These are phyloP conservation scores for Penicillium fuscoglaucum DNA, from an alignment of 2,329 filamentous ascomycete species.

Conservation along the genomic window DNA sequence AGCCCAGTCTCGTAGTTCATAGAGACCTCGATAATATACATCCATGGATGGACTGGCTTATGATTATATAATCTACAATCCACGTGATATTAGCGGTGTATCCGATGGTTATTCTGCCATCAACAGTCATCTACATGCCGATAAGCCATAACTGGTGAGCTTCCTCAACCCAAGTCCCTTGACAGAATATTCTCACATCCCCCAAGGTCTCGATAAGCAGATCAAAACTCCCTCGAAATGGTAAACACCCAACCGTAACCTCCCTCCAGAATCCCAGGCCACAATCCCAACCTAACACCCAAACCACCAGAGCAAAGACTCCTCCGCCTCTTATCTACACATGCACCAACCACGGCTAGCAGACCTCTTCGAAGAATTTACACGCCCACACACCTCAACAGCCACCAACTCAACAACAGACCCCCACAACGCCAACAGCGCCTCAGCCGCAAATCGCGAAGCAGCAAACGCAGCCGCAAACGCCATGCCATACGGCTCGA, in stretches of 20 bases:
- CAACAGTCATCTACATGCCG: neutral
- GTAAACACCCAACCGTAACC: neutral
- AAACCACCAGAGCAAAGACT: slow-evolving; percentile 49
- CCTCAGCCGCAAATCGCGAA: neutral
- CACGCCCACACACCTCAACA: slow-evolving; percentile 44
- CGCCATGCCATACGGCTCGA: slow-evolving; percentile 32
- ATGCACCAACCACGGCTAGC: slow-evolving; percentile 50
- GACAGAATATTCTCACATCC: neutral
- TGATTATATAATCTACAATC: too few relatives aligned
- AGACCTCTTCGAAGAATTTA: slow-evolving; percentile 54
- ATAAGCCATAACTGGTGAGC: neutral
- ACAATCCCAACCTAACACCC: slow-evolving; percentile 1
- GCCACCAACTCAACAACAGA: neutral
- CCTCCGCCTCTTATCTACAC: slow-evolving; percentile 51
- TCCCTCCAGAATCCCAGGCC: neutral
- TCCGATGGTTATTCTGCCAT: neutral
- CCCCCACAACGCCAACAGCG: slow-evolving; percentile 5
- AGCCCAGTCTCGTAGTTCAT: too few relatives aligned
- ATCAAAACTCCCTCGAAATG: neutral
- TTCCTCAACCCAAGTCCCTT: neutral
- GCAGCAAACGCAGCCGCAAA: slow-evolving; percentile 11
- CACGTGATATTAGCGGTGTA: neutral
- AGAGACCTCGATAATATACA: too few relatives aligned
- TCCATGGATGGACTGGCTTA: too few relatives aligned
- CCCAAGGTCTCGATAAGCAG: neutral